Conservation (phyloP, 805 yeast genomes). For the Starmerella etchellsii region DNA sequence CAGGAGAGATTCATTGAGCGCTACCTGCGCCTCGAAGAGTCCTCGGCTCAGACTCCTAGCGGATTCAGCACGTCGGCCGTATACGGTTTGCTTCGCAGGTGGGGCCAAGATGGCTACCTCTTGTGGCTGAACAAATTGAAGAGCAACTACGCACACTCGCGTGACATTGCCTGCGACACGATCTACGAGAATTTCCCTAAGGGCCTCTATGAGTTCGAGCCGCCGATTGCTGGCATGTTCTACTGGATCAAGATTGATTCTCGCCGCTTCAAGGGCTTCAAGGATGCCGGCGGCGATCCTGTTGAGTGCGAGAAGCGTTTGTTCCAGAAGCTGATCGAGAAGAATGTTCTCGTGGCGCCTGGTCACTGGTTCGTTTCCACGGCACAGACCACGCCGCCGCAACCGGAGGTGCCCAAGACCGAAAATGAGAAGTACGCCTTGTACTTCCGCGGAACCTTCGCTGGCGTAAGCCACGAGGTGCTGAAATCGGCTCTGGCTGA, state of each 20-base stretch:
- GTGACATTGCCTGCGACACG: conserved; percentile 77
- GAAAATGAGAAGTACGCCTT: conserved; percentile 25
- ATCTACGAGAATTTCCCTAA: conserved; percentile 46
- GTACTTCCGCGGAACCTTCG: conserved; percentile 35
- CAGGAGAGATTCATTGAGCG: conserved; percentile 53
- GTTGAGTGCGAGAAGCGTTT: conserved; percentile 25
- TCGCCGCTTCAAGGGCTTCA: conserved; percentile 36
- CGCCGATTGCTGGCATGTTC: conserved; percentile 44
- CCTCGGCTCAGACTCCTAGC: conserved; percentile 62
- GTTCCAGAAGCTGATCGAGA: conserved; percentile 26
- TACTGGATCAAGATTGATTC: conserved; percentile 43
- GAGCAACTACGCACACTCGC: conserved; percentile 67
- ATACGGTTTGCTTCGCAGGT: conserved; percentile 57
- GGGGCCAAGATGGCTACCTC: conserved; percentile 84
- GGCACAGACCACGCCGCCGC: conserved; percentile 25
- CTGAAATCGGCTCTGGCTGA: conserved; percentile 27
- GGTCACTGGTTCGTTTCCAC: conserved; percentile 32
- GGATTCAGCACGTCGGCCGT: conserved; percentile 67
- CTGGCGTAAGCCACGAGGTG: conserved; percentile 29
- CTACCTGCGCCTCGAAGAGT: conserved; percentile 61
- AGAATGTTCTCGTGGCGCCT: conserved; percentile 29
- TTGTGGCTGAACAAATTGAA: conserved; percentile 75
- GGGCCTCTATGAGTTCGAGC: conserved; percentile 25
- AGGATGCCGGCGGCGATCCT: conserved; percentile 21
- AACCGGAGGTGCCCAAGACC: conserved; percentile 25